These are phyloP conservation scores for Pythium sukuiense DNA, from an alignment of 352 stramenopile species.

Conservation along the genomic window DNA sequence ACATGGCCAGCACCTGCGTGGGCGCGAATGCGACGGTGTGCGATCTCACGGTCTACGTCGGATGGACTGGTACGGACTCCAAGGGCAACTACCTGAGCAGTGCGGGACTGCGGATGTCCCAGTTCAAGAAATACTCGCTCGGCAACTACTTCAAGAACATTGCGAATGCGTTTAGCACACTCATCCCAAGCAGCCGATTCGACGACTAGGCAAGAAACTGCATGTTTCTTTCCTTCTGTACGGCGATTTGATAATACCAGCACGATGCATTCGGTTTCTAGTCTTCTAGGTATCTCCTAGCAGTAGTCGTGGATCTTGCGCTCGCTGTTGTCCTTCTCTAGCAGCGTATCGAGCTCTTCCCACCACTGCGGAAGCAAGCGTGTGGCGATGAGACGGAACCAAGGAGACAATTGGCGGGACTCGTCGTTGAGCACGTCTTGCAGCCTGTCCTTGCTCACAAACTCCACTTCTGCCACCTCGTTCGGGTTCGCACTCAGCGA, in stretches of 20 bases:
- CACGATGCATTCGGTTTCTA: constrained; percentile 1
- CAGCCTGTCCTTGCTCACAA: constrained; percentile 75
- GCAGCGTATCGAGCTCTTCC: constrained; percentile 61
- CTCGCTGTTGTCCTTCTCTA: constrained; percentile 50
- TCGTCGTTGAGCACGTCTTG: constrained; percentile 53
- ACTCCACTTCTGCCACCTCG: constrained; percentile 92
- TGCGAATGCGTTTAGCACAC: constrained; percentile 45
- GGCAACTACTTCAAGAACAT: constrained; percentile 73
- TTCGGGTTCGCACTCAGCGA: constrained; percentile 90
- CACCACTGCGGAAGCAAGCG: constrained; percentile 73
- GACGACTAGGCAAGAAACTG: constrained; percentile 26
- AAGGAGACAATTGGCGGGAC: constrained; percentile 70
- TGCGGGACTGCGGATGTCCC: constrained; percentile 72
- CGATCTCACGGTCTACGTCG: constrained; percentile 75
- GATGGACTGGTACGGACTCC: constrained; percentile 78
- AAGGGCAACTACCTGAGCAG: constrained; percentile 81
- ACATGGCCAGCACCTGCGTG: constrained; percentile 32
- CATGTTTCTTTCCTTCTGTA: not conserved
- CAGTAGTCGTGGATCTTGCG: constrained; percentile 68
- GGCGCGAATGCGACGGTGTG: constrained; percentile 48
- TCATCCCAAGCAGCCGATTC: constrained; percentile 50
- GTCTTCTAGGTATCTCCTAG: constrained; percentile 3
- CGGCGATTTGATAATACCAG: not conserved
- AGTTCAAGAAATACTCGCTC: constrained; percentile 86
- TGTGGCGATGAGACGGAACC: constrained; percentile 80